Conservation (phyloP, 352 stramenopile genomes). For the Pythium inflatum region DNA sequence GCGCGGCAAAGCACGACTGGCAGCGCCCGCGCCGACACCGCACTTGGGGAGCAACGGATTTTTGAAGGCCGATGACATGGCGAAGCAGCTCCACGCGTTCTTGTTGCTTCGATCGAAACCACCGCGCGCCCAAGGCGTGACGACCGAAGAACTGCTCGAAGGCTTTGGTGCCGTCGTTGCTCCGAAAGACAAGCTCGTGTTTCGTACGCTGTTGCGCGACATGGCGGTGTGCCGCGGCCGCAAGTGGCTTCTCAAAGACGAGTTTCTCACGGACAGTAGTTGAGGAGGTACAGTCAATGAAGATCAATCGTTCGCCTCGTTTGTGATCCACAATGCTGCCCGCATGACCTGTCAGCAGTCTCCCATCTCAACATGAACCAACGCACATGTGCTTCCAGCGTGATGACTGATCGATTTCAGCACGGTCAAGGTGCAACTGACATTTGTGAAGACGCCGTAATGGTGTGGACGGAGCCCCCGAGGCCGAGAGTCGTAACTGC, state of each 20-base stretch:
- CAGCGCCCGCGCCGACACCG: not conserved
- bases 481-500: no score
- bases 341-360: no score
- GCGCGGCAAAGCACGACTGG: not conserved
- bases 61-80: slow-evolving; percentile 62
- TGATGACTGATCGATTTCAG: no score
- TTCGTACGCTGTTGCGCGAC: slow-evolving; percentile 81
- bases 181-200: slow-evolving; percentile 88
- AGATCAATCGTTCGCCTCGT: no score
- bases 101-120: slow-evolving; percentile 39
- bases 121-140: slow-evolving; percentile 51
- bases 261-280: slow-evolving; percentile 50
- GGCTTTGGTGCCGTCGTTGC: slow-evolving; percentile 85
- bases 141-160: slow-evolving; percentile 89
- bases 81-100: slow-evolving; percentile 83
- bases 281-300: no score
- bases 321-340: no score
- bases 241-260: slow-evolving; percentile 75
- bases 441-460: no score
- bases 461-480: no score
- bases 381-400: no score
- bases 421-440: no score
- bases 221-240: slow-evolving; percentile 75
- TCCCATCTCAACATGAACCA: no score
- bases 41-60: slow-evolving; percentile 33